Evolutionary conservation across 2,329 filamentous ascomycete species (phyloP), one percentile per base, ranked within the genome.

Genomic region (Orbilia javanica): DNA sequence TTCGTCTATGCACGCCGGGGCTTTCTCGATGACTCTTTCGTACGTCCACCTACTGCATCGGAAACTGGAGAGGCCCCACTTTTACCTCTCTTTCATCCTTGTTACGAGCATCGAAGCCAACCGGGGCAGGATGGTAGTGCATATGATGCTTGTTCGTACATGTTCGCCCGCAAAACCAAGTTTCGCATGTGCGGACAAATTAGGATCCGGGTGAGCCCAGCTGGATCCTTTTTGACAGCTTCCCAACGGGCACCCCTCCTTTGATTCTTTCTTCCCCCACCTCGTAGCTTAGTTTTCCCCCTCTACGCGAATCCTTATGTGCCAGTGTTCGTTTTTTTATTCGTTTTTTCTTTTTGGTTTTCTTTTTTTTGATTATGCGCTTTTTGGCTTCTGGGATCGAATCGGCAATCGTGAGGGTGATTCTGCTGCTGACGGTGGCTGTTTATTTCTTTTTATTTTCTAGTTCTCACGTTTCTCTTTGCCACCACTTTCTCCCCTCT

Each of bases 11-110:
- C 2, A 50, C 4, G 27, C 18, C 20, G 29, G 29, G 13, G 1
- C 22, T 20, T 57, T 22, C 29, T n/a, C 10, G 27, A 57, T 57
- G 52, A 57, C 52, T 57, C 52, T 57, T 57, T 36, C 11, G 20
- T n/a, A 36, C 7, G 11, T 15, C 11, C 4, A 36, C n/a, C n/a
- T n/a, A n/a, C n/a, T n/a, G n/a, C n/a, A n/a, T 36, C 42, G 11
- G 7, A 18, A 31, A 18, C 22, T 15, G 5, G 27, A 27, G 22
- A 55, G 29, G 55, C 18, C 11, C 55, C 55, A 60, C 55, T 60
- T 42, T 42, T 36, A 13, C 5, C 22, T 29, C 18, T 29, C 5
- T 18, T 18, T 55, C 5, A 57, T 60, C 34, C 55, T 60, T 42
- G 55, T 42, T 27, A 60, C 34, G 34, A 27, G 52, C 29, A 55